Base-by-base conservation (phyloP, 148 eudicot genomes). In the Dysphania ambrosioides region DNA sequence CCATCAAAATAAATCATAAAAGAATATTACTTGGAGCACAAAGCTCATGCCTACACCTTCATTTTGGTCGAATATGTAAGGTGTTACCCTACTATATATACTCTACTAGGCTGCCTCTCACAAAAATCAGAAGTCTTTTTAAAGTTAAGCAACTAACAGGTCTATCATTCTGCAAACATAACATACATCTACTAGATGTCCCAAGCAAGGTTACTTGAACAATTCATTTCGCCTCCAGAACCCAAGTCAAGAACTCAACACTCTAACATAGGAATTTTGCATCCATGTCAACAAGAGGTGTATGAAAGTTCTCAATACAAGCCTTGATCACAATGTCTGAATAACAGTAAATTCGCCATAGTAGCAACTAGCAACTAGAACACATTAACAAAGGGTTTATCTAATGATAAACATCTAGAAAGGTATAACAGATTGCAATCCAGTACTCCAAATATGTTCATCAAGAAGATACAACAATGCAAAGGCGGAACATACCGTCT, bases 401-500 rank as follows among this genome's bases (percentile, higher is more conserved):
- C 5, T 26, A 6, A 40, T 34, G 15, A 61, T 59, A 19, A 42
- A 19, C 53, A 73, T 26, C 41, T 27, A 73, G 40, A 31, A 8
- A 41, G n/a, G 41, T 29, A 19, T 49, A 29, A 36, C 44, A 30
- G 16, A 21, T 9, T n/a, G 60, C 4, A 5, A 32, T n/a, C 1
- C 67, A 63, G 21, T 30, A 31, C 11, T 30, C 1, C 26, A 29
- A n/a, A n/a, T n/a, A n/a, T n/a, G 19, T 66, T 56, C 66, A 31
- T 58, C 51, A 56, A 26, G 4, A 10, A 10, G 1, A 36, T 23
- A 18, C 38, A 66, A 34, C 27, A 34, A 3, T 21, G 18, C 0
- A 36, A 61, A 36, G 24, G 21, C 26, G 56, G 51, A 24, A 23
- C 90, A 73, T 94, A 94, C 97, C 80, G 98, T 88, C 71, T 86